phyloP scores from a whole-genome alignment of 495 filamentous ascomycete genomes.

The Podospora bellae-mahoneyi region DNA sequence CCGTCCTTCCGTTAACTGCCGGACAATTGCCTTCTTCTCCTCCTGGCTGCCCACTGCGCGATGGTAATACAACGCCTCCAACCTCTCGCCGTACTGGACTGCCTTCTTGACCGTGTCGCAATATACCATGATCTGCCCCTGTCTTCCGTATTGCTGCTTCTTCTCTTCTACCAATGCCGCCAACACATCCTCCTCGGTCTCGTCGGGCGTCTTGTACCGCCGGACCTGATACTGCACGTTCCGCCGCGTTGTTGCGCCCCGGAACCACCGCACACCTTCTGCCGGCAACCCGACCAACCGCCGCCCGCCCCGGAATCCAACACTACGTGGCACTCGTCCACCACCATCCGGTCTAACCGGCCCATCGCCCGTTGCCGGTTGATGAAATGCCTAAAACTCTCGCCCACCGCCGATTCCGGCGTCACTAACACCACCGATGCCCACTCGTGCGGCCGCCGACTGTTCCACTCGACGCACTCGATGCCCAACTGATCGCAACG shows the following conservation, averaged over 20 bases:
- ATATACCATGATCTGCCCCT: not conserved
- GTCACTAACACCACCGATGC: not conserved
- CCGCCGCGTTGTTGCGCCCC: not conserved
- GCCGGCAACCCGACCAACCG: not conserved
- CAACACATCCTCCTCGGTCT: not conserved
- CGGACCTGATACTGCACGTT: not conserved
- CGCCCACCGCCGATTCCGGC: not conserved
- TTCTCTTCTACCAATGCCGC: not conserved
- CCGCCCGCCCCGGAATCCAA: not conserved
- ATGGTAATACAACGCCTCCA: not conserved
- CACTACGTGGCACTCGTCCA: constrained; percentile 6
- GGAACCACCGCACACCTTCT: not conserved
- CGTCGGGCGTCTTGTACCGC: not conserved
- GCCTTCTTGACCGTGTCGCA: not conserved
- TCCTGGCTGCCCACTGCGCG: not conserved
- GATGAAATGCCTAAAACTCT: not conserved
- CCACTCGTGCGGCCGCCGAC: not conserved
- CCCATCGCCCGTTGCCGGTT: not conserved
- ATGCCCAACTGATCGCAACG: not conserved
- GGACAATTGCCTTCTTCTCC: not conserved
- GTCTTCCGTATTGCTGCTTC: not conserved
- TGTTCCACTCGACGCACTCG: not conserved
- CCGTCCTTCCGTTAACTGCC: not conserved
- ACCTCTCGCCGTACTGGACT: too few species aligned
- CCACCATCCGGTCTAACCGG: not conserved